Base-by-base conservation (phyloP, 352 stramenopile genomes). In the Pythium diclinum region DNA sequence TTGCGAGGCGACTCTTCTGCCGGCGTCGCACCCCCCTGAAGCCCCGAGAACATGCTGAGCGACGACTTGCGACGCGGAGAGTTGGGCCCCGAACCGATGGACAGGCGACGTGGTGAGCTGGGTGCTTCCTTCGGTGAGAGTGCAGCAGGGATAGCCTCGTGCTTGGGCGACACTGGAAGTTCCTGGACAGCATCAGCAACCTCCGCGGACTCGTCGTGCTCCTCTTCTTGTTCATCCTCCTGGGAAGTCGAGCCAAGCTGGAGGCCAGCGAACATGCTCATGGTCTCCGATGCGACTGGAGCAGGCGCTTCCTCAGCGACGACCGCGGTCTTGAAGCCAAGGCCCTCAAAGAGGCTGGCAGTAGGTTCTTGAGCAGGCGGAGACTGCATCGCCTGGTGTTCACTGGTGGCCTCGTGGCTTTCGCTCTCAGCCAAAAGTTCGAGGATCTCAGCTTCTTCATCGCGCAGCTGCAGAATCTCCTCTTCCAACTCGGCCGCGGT, bases 401-500 rank as follows among this genome's bases (percentile, higher is more conserved):
- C 34, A 36, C 8, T 46, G 32, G 17, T 21, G 17, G 59, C 58
- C 1, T 10, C 17, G 36, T 64, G 40, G 23, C 17, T 56, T 19
- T 78, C 61, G n/a, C 54, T 65, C 17, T 76, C 65, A n/a, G 65
- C 55, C 30, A 82, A 54, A 32, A 83, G 67, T 11, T 62, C 65
- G 44, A 77, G 48, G 21, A 87, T 73, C 42, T 81, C 74, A 6
- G 64, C 72, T 58, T 89, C 80, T 38, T 87, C 72, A 14, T 69
- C 81, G 23, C 73, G 79, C 42, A 88, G 67, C n/a, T 73, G 71
- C 40, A 83, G 59, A 14, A 91, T 51, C 32, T 94, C 85, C 44
- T 89, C 75, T n/a, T 92, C 78, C 25, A 91, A 77, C 6, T 62
- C 53, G 5, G 78, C 79, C 0, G 81, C 85, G 11, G 73, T 74